Evolutionary conservation across 305 asterid species (phyloP).

Genomic region (Solanum aculeatissimum): DNA sequence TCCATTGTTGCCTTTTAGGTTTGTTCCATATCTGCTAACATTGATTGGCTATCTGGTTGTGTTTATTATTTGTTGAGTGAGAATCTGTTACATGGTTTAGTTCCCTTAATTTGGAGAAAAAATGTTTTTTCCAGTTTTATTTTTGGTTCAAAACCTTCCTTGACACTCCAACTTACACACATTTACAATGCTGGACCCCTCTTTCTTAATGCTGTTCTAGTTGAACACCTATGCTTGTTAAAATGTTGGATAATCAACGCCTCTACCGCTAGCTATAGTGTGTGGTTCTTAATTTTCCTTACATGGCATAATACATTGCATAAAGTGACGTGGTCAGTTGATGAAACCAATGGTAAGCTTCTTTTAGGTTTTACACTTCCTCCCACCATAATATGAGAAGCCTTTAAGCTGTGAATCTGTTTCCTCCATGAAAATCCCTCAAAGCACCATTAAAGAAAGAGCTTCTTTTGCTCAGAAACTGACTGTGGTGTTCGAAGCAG

Average conservation of each 20-base stretch:
- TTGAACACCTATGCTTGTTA: not conserved
- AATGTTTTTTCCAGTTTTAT: not conserved
- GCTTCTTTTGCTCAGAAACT: not conserved
- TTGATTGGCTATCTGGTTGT: not conserved
- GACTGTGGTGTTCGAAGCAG: not conserved
- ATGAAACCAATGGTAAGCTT: not conserved
- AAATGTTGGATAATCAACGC: not conserved
- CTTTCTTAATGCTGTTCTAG: not conserved
- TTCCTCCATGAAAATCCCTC: not conserved
- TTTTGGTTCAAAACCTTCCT: not conserved
- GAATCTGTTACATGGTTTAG: not conserved
- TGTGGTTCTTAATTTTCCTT: not conserved
- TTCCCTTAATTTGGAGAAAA: not conserved
- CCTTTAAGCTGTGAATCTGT: not conserved
- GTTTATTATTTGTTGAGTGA: not conserved
- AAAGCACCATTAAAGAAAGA: not conserved
- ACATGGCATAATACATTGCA: not conserved
- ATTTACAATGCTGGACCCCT: not conserved
- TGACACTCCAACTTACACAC: not conserved
- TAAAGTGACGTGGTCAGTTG: not conserved
- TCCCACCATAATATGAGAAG: not conserved
- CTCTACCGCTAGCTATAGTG: not conserved
- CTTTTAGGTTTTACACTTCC: not conserved
- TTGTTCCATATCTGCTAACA: conserved; percentile 4
- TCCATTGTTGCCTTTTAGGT: conserved; percentile 90